Conservation (phyloP, 1,284 basidiomycete genomes). For the Puccinia horiana region DNA sequence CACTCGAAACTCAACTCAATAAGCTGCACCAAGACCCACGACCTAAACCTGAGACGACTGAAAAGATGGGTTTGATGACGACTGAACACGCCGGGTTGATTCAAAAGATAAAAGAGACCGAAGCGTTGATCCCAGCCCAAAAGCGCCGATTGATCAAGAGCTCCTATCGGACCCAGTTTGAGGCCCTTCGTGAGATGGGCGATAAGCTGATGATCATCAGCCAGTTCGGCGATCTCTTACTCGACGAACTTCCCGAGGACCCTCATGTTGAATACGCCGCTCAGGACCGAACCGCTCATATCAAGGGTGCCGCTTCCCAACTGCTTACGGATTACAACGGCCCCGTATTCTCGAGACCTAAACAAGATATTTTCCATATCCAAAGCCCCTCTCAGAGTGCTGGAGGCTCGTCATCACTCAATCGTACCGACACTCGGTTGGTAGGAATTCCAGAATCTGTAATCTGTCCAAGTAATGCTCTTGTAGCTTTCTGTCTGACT, state of each 20-base stretch:
- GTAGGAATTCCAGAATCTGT: neutral
- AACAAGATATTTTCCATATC: slow-evolving; percentile 6
- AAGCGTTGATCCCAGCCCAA: slow-evolving; percentile 51
- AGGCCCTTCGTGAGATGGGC: slow-evolving; percentile 53
- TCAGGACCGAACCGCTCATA: slow-evolving; percentile 52
- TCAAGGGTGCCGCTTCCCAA: slow-evolving; percentile 52
- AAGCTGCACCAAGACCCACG: slow-evolving; percentile 50
- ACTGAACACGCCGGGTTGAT: slow-evolving; percentile 48
- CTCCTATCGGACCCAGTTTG: slow-evolving; percentile 52
- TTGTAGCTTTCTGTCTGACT: neutral
- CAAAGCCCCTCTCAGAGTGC: neutral
- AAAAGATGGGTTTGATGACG: slow-evolving; percentile 51
- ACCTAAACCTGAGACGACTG: slow-evolving; percentile 44
- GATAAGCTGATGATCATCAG: slow-evolving; percentile 55
- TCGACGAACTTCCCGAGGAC: slow-evolving; percentile 52
- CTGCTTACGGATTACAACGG: slow-evolving; percentile 14
- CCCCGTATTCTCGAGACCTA: slow-evolving; percentile 29
- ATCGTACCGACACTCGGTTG: slow-evolving; percentile 17
- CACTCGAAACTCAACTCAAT: slow-evolving; percentile 47
- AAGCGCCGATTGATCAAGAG: slow-evolving; percentile 54
- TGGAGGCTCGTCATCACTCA: slow-evolving; percentile 12
- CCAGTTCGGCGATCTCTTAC: slow-evolving; percentile 53
- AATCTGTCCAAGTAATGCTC: neutral
- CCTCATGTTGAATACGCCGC: slow-evolving; percentile 51
- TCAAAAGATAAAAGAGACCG: slow-evolving; percentile 50